Conservation (phyloP, 495 filamentous ascomycete genomes). For the Chaetomium fimeti region DNA sequence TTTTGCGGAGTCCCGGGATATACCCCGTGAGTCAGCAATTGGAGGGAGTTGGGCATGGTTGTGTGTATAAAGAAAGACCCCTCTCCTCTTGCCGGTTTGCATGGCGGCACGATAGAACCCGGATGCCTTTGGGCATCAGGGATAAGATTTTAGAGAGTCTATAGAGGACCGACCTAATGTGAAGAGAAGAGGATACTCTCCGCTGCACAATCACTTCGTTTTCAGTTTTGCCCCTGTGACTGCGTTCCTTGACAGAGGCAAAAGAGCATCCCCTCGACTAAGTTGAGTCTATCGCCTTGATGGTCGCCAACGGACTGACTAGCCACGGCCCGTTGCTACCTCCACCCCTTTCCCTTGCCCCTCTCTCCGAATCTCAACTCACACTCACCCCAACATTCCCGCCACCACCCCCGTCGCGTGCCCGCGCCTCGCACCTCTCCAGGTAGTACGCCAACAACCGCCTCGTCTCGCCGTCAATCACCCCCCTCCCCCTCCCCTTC, state of each 20-base stretch:
- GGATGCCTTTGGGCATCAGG: background rate
- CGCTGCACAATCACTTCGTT: constrained; percentile 8
- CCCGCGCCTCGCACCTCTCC: constrained; percentile 33
- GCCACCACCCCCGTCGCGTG: constrained; percentile 1
- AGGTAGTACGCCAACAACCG: constrained; percentile 40
- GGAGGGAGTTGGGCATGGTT: background rate
- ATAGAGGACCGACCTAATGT: constrained; percentile 18
- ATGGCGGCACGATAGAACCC: background rate
- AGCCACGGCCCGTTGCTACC: too few species aligned
- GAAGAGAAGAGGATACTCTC: constrained; percentile 6
- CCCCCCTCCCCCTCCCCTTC: background rate
- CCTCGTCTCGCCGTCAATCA: constrained; percentile 41
- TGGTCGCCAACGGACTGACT: too few species aligned
- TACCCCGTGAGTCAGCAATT: constrained; percentile 10
- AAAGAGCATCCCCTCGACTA: background rate
- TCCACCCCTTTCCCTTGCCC: background rate
- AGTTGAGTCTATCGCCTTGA: too few species aligned
- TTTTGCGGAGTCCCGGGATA: constrained; percentile 17
- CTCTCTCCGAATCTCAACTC: background rate
- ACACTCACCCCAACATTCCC: background rate
- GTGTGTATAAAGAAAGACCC: constrained; percentile 4
- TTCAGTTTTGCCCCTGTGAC: background rate
- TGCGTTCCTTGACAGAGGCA: too few species aligned
- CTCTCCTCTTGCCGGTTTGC: constrained; percentile 9
- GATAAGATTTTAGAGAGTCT: background rate